Evolutionary conservation across 2,329 filamentous ascomycete species (phyloP), one percentile per base, ranked within the genome.

Genomic region (Microsporum canis): DNA sequence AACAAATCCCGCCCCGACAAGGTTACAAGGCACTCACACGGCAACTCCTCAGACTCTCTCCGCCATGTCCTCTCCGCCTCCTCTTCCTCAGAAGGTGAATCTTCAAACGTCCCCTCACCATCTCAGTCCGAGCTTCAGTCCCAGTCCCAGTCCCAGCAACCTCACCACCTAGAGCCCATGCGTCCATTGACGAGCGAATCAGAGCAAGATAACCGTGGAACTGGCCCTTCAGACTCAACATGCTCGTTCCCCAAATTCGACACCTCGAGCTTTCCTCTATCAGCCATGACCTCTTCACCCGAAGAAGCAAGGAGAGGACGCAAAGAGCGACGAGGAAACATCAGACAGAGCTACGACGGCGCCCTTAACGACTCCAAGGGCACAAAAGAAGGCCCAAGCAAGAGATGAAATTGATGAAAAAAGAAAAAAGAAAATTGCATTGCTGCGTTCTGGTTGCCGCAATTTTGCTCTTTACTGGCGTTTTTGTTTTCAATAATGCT

Each of bases 211-310:
- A 2, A 33, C 36, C 55, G 55, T 6, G 49, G 36, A 8, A 57
- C 36, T 5, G 55, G 55, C 4, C 39, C 55, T 10, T 57, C 55
- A 8, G 55, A 39, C 8, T 57, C 55, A 36, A 57, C 55, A 29
- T 57, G 36, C 23, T 43, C 34, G 12, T 57, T 57, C 36, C 55
- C 55, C 36, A 39, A 39, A 36, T 57, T 57, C 6, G 55, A 57
- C 14, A 5, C 55, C 33, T 57, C 55, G n/a, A 41, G 8, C 5
- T 57, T 41, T 14, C 55, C 55, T 3, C 39, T 41, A 8, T 57
- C 55, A 14, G 55, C 55, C 17, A 29, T 29, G 49, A 55, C 49
- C 17, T 55, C 49, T 34, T 17, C 17, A 5, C 36, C 55, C 17
- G 55, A 43, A 2, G 55, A 57, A 29, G 55, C 55, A 2, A 57